Conservation (phyloP, 2,329 filamentous ascomycete genomes). For the Coniochaeta pulveracea region DNA sequence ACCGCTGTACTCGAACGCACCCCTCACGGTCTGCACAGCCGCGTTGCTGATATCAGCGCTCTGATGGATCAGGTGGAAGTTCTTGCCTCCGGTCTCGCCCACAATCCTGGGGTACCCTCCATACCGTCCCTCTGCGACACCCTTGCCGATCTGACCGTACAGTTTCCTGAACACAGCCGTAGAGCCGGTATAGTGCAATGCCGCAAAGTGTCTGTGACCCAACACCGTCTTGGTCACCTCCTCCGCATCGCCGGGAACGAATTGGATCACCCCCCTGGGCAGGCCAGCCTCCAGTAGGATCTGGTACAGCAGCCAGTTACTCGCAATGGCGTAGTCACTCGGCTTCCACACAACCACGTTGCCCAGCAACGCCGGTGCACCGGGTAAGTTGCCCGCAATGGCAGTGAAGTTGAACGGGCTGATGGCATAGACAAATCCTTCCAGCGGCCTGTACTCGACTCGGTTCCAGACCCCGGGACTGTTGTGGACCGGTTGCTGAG, state of each 20-base stretch:
- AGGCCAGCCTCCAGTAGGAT: conserved; percentile 87
- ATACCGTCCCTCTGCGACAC: conserved; percentile 74
- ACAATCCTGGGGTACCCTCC: conserved; percentile 53
- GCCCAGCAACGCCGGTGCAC: conserved; percentile 75
- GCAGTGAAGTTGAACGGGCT: conserved; percentile 97
- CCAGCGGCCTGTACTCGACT: conserved; percentile 77
- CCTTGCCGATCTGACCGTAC: conserved; percentile 75
- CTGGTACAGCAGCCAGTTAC: conserved; percentile 82
- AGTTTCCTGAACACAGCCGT: conserved; percentile 83
- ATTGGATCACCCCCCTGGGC: conserved; percentile 83
- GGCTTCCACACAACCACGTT: conserved; percentile 98
- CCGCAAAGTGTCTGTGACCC: conserved; percentile 68
- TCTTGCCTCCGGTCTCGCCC: conserved; percentile 41
- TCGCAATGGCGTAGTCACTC: conserved; percentile 79
- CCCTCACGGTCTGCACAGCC: conserved; percentile 32
- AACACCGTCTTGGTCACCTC: conserved; percentile 72
- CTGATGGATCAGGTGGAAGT: conserved; percentile 36
- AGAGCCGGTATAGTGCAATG: conserved; percentile 91
- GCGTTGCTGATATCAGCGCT: conserved; percentile 34
- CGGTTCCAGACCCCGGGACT: conserved; percentile 82
- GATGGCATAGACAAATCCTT: conserved; percentile 92
- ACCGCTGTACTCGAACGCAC: conserved; percentile 37
- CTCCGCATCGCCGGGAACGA: conserved; percentile 78
- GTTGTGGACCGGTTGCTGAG: conserved; percentile 77
- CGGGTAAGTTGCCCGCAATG: conserved; percentile 78